Evolutionary conservation across 257 asterid species (phyloP).

Genomic region (Fraxinus cuspidata): DNA sequence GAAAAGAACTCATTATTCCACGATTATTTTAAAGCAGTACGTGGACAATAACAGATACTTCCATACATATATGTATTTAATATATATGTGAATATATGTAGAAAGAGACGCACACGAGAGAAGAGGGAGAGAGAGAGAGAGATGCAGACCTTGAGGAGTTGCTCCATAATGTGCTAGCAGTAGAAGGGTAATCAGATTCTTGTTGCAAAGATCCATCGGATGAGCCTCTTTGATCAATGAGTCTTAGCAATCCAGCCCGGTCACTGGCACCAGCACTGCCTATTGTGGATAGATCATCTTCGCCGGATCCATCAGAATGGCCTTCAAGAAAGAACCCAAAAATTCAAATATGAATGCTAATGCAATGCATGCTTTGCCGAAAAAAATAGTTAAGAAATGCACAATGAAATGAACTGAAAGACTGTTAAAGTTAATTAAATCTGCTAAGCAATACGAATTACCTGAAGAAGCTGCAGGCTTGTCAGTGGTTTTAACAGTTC

Average conservation of each 20-base stretch:
- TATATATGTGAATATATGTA: not conserved
- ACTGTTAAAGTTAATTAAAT: constrained; percentile 9
- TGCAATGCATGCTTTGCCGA: not conserved
- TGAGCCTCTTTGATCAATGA: constrained; percentile 62
- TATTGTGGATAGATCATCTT: constrained; percentile 74
- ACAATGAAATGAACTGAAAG: not conserved
- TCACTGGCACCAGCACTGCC: constrained; percentile 54
- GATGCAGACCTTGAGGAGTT: constrained; percentile 77
- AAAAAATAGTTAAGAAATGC: not conserved
- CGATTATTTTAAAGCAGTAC: constrained; percentile 28
- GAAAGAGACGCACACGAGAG: not conserved
- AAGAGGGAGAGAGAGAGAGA: not conserved
- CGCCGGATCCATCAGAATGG: constrained; percentile 95
- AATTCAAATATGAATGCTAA: not conserved
- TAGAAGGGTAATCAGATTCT: constrained; percentile 53
- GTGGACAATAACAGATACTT: constrained; percentile 23
- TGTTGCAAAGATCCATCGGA: constrained; percentile 59
- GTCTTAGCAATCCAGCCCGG: constrained; percentile 39
- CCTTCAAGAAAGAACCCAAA: constrained; percentile 38
- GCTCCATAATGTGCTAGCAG: constrained; percentile 71
- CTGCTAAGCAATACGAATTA: constrained; percentile 39
- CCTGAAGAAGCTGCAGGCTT: constrained; percentile 96
- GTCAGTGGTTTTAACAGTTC: constrained; percentile 95
- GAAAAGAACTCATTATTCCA: constrained; percentile 29
- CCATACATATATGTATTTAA: not conserved